A percentile compares a stretch with the other conserved stretches of the same genome.
Evolutionary conservation across 495 filamentous ascomycete genomes (phyloP).

Genomic region (Xylaria curta): DNA sequence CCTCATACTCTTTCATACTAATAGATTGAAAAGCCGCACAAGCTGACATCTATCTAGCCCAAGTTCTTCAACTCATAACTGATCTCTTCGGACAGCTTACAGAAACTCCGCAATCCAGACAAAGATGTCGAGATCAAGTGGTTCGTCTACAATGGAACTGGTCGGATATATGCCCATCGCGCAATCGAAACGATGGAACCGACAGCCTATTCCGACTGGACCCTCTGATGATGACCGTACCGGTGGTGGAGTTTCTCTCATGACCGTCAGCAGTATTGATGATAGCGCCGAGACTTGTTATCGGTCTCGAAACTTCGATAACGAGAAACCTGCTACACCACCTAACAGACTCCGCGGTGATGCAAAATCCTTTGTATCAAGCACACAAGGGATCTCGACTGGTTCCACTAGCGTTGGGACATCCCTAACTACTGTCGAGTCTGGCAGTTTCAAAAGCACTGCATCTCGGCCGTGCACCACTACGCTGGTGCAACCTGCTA

Average conservation of each 20-base stretch:
- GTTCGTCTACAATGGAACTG: background rate
- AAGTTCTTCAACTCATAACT: background rate
- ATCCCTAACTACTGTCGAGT: background rate
- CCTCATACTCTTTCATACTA: background rate
- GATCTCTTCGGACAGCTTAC: background rate
- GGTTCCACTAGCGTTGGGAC: background rate
- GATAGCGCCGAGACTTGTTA: background rate
- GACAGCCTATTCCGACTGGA: background rate
- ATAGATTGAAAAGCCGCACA: background rate
- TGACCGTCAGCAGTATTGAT: background rate
- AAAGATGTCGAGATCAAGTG: background rate
- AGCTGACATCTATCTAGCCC: background rate
- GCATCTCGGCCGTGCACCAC: background rate
- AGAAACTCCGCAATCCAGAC: background rate
- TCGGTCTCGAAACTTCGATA: background rate
- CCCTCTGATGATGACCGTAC: constrained; percentile 10
- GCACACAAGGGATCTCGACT: background rate
- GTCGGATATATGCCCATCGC: background rate
- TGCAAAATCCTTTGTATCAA: background rate
- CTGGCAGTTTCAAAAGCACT: background rate
- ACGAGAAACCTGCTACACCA: background rate
- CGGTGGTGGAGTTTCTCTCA: constrained; percentile 18
- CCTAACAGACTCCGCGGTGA: background rate
- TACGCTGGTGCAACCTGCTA: background rate
- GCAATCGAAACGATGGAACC: constrained; percentile 11